Conservation (phyloP, 805 yeast genomes). For the Trichomonascus vanleenenianus region DNA sequence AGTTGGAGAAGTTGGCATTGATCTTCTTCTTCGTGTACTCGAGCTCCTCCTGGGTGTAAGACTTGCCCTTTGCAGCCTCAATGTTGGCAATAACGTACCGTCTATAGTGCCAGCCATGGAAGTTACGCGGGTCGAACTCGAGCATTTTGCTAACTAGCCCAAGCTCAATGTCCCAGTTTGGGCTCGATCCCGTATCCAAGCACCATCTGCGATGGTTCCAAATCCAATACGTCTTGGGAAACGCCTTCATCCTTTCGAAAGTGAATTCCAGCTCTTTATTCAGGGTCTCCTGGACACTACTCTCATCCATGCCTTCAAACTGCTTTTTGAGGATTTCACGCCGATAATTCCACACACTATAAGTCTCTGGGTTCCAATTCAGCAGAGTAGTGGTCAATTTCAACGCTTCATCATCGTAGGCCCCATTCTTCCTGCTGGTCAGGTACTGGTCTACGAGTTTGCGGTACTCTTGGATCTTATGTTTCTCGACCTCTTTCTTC, state of each 20-base stretch:
- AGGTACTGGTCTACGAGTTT: conserved; percentile 39
- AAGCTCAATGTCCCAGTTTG: conserved; percentile 68
- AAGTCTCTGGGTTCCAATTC: conserved; percentile 72
- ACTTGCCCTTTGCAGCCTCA: conserved; percentile 23
- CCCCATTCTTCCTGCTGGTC: conserved; percentile 22
- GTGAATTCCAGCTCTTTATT: conserved; percentile 56
- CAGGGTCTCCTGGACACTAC: conserved; percentile 30
- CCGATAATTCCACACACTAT: conserved; percentile 85
- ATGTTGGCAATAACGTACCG: conserved; percentile 48
- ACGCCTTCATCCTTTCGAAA: conserved; percentile 47
- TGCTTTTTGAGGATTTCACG: conserved; percentile 52
- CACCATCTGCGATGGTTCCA: conserved; percentile 94
- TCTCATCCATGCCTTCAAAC: conserved; percentile 17
- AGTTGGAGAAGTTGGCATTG: conserved; percentile 79
- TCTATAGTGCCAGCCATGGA: conserved; percentile 94
- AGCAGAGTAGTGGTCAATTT: conserved; percentile 51
- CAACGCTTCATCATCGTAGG: conserved; percentile 36
- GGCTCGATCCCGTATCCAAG: conserved; percentile 41
- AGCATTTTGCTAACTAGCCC: conserved; percentile 60
- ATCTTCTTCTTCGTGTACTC: conserved; percentile 72
- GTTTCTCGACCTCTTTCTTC: conserved; percentile 50
- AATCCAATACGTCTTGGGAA: conserved; percentile 93
- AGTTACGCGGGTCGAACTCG: conserved; percentile 71
- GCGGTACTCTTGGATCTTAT: conserved; percentile 51
- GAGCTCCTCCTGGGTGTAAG: conserved; percentile 47